Base-by-base conservation (phyloP, 306 rosid genomes). In the Argentina anserina region DNA sequence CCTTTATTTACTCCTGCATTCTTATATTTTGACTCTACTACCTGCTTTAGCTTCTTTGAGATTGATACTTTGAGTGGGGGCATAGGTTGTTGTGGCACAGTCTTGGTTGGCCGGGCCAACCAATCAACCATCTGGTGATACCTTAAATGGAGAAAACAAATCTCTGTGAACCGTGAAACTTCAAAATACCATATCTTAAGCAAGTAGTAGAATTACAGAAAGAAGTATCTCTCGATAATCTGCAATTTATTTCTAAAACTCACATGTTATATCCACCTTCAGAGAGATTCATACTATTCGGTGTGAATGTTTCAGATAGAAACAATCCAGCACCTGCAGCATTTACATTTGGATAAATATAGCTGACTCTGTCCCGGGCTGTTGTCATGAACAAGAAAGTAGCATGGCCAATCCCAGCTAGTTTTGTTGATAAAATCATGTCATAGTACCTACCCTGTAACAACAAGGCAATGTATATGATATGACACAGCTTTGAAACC, bases 321-420 rank as follows among this genome's bases (percentile, higher is more conserved):
- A 93, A 80, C 52, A 89, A 72, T 83, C 94, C 97, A 46, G 96
- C 98, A 62, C 98, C 98, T 46, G 94, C 98, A 37, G 94, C 89
- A 78, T 93, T 93, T 76, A 89, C 98, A 69, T 93, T 87, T 49
- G 97, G 98, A 75, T 87, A 90, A 43, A 87, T 71, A 42, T 93
- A 93, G 83, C 98, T 89, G 37, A 91, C 97, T 80, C 89, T 86
- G 28, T 91, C 97, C 40, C 96, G 70, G 20, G 98, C 98, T 17
- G 96, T 82, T 65, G 96, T 83, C 98, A 93, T 82, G 59, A 90
- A 93, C 84, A 93, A 73, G 81, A 90, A 93, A 29, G 80, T 75
- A 9, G 88, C 97, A 81, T 93, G 98, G 46, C 98, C 97, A 17
- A 91, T 39, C 52, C 97, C 98, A 64, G 97, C 98, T 71, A 90